Conservation (phyloP, 2,329 filamentous ascomycete species). For the Zopfia rhizophila region DNA sequence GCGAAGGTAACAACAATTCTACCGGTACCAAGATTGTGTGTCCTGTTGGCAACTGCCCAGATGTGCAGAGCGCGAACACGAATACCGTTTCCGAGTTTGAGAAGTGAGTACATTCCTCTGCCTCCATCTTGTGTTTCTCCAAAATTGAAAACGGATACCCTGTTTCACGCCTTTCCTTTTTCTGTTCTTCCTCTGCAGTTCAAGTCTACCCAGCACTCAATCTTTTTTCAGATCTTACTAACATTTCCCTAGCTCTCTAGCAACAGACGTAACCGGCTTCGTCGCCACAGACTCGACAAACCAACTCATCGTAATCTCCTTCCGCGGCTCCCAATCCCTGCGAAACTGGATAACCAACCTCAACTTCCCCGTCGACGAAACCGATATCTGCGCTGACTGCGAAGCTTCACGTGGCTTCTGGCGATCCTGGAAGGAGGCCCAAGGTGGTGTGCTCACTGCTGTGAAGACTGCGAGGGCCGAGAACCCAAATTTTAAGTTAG, state of each 20-base stretch:
- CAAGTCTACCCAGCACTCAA: conserved; percentile 1
- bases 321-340: conserved; percentile 68
- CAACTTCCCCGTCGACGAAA: conserved; percentile 54
- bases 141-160: background rate
- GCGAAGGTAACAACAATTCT: conserved; percentile 59
- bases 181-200: no score
- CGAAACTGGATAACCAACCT: conserved; percentile 71
- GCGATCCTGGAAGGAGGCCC: conserved; percentile 67
- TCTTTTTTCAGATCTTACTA: background rate
- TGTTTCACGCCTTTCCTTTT: background rate
- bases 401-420: conserved; percentile 68
- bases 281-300: conserved; percentile 59
- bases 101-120: conserved; percentile 50
- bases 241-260: conserved; percentile 34
- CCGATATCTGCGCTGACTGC: conserved; percentile 59
- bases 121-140: background rate
- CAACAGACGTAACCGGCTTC: conserved; percentile 59
- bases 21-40: conserved; percentile 58
- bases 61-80: conserved; percentile 59
- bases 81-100: conserved; percentile 61
- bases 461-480: conserved; percentile 57
- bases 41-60: conserved; percentile 57
- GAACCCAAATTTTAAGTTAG: conserved; percentile 64
- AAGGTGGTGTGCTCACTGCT: conserved; percentile 53
- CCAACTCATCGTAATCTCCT: conserved; percentile 66